These are phyloP conservation scores for Neonectria faginata DNA, from an alignment of 2,329 filamentous ascomycete species.

Conservation along the genomic window DNA sequence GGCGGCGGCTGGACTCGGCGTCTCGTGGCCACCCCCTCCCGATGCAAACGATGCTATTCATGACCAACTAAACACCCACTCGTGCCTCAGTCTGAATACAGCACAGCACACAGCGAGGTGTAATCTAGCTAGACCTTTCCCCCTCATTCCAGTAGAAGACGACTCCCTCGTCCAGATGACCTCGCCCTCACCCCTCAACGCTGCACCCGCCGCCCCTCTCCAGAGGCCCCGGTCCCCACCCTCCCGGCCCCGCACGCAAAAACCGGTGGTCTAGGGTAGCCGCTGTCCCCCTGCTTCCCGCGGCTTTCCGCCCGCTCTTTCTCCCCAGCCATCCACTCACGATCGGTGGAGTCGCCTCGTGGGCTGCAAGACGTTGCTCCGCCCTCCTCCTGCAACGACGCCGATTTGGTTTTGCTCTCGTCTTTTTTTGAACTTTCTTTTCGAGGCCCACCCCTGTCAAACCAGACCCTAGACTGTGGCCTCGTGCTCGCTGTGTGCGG, in stretches of 20 bases:
- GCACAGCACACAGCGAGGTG: not conserved
- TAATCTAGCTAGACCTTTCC: not conserved
- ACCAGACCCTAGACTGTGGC: constrained; percentile 8
- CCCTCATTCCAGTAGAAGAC: not conserved
- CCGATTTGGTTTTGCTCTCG: not conserved
- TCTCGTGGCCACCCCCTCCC: not conserved
- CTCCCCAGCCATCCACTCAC: constrained; percentile 40
- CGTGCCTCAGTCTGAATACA: not conserved
- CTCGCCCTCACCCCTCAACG: not conserved
- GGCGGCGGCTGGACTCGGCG: constrained; percentile 22
- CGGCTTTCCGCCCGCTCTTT: constrained; percentile 26
- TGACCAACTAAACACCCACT: constrained; percentile 18
- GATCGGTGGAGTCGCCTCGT: constrained; percentile 43
- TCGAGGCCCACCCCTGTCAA: constrained; percentile 12
- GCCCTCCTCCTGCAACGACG: constrained; percentile 17
- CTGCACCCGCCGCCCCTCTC: constrained; percentile 12
- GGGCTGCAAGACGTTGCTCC: constrained; percentile 28
- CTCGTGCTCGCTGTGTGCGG: constrained; percentile 10
- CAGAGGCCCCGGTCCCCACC: constrained; percentile 16
- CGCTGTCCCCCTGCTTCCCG: constrained; percentile 9
- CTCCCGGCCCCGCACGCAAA: constrained; percentile 30
- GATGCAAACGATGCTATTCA: not conserved
- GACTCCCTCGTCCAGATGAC: constrained; percentile 17
- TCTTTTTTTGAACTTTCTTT: not conserved
- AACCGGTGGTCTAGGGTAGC: constrained; percentile 30